Conservation (phyloP, 1,139 yeast genomes). For the Kodamaea sp. region DNA sequence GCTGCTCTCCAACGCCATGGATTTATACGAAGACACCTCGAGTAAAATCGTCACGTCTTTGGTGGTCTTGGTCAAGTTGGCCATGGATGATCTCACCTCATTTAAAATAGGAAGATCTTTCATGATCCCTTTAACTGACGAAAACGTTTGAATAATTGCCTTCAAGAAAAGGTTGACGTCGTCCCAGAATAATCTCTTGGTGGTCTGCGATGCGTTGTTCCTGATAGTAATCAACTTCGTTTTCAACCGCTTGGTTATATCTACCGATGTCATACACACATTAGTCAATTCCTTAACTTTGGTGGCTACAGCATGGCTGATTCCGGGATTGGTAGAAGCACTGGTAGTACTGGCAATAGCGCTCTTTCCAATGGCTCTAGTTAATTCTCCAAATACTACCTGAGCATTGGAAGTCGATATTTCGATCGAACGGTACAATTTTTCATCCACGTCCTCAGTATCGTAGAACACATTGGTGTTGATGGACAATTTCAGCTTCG, state of each 20-base stretch:
- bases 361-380: slow-evolving; percentile 71
- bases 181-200: slow-evolving; percentile 77
- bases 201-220: slow-evolving; percentile 51
- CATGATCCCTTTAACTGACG: slow-evolving; percentile 81
- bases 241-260: slow-evolving; percentile 68
- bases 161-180: slow-evolving; percentile 82
- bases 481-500: slow-evolving; percentile 28
- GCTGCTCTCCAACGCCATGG: slow-evolving; percentile 26
- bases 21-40: slow-evolving; percentile 53
- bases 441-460: slow-evolving; percentile 66
- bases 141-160: slow-evolving; percentile 78
- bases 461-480: slow-evolving; percentile 28
- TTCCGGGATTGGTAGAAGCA: slow-evolving; percentile 16
- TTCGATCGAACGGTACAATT: slow-evolving; percentile 70
- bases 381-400: slow-evolving; percentile 75
- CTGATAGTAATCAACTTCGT: slow-evolving; percentile 55
- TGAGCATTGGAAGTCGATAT: slow-evolving; percentile 78
- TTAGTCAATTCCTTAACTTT: slow-evolving; percentile 77
- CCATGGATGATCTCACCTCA: slow-evolving; percentile 75
- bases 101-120: slow-evolving; percentile 75
- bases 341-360: slow-evolving; percentile 54
- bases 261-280: slow-evolving; percentile 81
- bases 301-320: slow-evolving; percentile 49
- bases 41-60: slow-evolving; percentile 85
- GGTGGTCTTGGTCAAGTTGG: slow-evolving; percentile 80